Conservation (phyloP, 2,329 filamentous ascomycete species). For the Fusarium graminum region DNA sequence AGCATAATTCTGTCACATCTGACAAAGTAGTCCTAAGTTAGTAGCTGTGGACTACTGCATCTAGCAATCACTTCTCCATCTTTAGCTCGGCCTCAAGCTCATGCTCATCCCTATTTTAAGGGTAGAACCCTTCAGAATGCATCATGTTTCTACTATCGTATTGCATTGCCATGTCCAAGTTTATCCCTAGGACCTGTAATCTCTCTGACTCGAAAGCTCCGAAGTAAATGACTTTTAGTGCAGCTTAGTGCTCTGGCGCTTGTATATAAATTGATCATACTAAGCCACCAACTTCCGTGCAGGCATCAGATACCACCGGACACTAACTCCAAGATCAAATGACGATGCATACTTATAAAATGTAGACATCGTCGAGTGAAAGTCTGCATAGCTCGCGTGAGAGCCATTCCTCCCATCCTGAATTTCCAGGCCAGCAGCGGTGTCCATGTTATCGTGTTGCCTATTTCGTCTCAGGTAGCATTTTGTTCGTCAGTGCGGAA, state of each 20-base stretch:
- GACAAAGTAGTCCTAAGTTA: neutral
- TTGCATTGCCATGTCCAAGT: slow-evolving; percentile 10
- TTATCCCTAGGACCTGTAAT: slow-evolving; percentile 30
- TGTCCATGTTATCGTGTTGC: slow-evolving; percentile 3
- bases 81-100: slow-evolving; percentile 35
- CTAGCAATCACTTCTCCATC: slow-evolving; percentile 27
- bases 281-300: slow-evolving; percentile 26
- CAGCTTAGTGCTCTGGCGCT: slow-evolving; percentile 14
- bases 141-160: slow-evolving; percentile 10
- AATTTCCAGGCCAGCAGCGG: too few relatives aligned
- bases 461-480: neutral
- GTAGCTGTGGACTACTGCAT: slow-evolving; percentile 15
- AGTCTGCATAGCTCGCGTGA: neutral
- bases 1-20: slow-evolving; percentile 22
- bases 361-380: neutral
- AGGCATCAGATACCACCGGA: slow-evolving; percentile 1
- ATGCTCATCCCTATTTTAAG: slow-evolving; percentile 29
- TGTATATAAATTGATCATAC: slow-evolving; percentile 4
- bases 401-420: neutral
- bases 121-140: slow-evolving; percentile 15
- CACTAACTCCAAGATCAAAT: neutral
- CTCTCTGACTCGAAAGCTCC: slow-evolving; percentile 38
- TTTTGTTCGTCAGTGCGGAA: slow-evolving; percentile 4
- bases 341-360: neutral
- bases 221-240: slow-evolving; percentile 30